These are phyloP conservation scores for Russula emetica DNA, from an alignment of 768 basidiomycete genomes.

Conservation along the genomic window DNA sequence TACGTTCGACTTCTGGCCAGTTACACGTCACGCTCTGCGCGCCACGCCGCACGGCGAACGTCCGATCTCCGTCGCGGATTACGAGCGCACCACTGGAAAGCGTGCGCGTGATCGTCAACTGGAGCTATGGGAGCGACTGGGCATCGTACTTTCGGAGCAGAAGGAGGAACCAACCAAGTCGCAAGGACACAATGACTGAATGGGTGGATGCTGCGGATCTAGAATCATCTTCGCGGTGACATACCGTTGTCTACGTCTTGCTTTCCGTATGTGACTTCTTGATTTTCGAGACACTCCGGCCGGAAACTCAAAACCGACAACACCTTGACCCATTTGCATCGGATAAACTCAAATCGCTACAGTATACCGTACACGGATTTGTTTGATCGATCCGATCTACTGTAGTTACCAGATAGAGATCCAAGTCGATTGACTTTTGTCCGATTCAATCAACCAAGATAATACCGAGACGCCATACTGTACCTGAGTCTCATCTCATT, in stretches of 20 bases:
- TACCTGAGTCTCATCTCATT: constrained; percentile 1
- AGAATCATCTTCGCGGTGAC: neutral
- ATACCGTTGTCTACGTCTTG: neutral
- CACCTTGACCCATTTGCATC: neutral
- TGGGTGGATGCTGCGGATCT: neutral
- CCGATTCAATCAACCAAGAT: neutral
- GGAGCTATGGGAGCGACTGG: constrained; percentile 68
- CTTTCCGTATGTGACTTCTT: neutral
- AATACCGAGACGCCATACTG: neutral
- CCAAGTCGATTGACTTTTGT: constrained; percentile 10
- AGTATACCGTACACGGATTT: neutral
- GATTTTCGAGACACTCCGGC: neutral
- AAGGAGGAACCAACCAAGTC: constrained; percentile 37
- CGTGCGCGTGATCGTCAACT: constrained; percentile 67
- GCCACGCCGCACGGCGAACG: constrained; percentile 79
- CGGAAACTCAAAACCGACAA: neutral
- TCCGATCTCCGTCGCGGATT: constrained; percentile 71
- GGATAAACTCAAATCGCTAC: constrained; percentile 6
- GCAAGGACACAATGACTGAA: constrained; percentile 58
- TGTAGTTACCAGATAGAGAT: constrained; percentile 7
- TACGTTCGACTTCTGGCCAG: constrained; percentile 79
- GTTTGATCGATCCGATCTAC: constrained; percentile 19
- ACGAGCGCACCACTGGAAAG: constrained; percentile 59
- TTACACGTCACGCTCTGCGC: constrained; percentile 70
- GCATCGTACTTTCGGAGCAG: constrained; percentile 41